Evolutionary conservation across 208 protist species (phyloP), one percentile per base, ranked within the genome.

Genomic region (Leishmania lainsoni): DNA sequence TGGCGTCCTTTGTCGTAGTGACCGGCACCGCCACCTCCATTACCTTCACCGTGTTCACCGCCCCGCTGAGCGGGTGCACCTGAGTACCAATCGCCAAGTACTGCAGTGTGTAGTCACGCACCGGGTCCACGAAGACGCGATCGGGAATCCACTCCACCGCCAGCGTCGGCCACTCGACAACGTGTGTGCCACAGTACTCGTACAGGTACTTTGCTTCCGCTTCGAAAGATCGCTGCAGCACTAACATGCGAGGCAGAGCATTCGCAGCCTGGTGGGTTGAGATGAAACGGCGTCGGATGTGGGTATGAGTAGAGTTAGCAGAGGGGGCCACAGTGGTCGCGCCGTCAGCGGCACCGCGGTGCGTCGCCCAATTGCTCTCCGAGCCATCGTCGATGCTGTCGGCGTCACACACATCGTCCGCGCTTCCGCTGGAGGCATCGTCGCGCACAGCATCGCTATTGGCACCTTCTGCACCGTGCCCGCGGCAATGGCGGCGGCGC

Each of bases 81-180:
- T 92, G 89, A 1, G 89, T 88, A 69, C 91, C 91, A 32, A 91
- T 75, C 20, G 86, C 83, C 69, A 94, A 54, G 82, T 88, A 92
- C 78, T 92, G 85, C 78, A 92, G 75, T 45, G 87, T 89, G 87
- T 91, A 94, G 83, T 92, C 89, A 22, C 83, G 79, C 81, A 86
- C 87, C 12, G 85, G 79, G 66, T 90, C 87, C 22, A 54, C 76
- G 45, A 90, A 88, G 49, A 75, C 32, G 45, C 86, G 86, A 51
- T 91, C 82, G 8, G 91, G 81, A 51, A 94, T 86, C 91, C 91
- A 94, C 81, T 92, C 91, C 35, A 94, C 80, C 51, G 87, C 81
- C 42, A 92, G 81, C 69, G 84, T 82, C 48, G 91, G 91, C 89
- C 89, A 94, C 83, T 91, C 91, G 74, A 88, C 56, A 42, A 89